Conservation (phyloP, 2,329 filamentous ascomycete species). For the Shiraia sp. region DNA sequence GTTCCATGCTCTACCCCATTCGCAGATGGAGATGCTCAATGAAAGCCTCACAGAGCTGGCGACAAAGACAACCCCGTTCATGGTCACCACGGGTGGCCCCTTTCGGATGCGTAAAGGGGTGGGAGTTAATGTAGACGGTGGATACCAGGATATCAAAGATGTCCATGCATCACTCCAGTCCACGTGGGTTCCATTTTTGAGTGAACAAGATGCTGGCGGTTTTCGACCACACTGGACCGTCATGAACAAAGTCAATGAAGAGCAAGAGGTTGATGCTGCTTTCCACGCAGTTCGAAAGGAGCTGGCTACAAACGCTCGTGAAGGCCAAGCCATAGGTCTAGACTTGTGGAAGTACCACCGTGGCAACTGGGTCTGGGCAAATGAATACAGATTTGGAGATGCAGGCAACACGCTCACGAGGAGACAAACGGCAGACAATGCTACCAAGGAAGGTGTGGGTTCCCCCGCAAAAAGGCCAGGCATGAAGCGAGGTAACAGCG, state of each 20-base stretch:
- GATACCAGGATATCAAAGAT: slow-evolving; percentile 36
- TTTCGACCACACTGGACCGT: slow-evolving; percentile 51
- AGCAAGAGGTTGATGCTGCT: slow-evolving; percentile 41
- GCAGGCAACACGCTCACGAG: background rate
- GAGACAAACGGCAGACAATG: background rate
- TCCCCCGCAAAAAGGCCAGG: slow-evolving; percentile 12
- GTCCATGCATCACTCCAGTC: slow-evolving; percentile 42
- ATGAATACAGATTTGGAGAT: slow-evolving; percentile 42
- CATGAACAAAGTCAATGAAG: slow-evolving; percentile 53
- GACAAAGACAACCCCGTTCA: slow-evolving; percentile 39
- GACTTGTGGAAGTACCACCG: slow-evolving; percentile 49
- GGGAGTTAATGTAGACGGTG: slow-evolving; percentile 41
- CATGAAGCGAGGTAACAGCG: slow-evolving; percentile 19
- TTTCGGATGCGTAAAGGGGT: slow-evolving; percentile 50
- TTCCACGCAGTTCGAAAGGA: slow-evolving; percentile 40
- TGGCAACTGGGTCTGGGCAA: slow-evolving; percentile 47
- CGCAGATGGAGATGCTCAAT: slow-evolving; percentile 42
- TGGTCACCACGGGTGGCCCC: slow-evolving; percentile 42
- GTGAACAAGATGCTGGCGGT: slow-evolving; percentile 48
- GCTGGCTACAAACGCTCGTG: slow-evolving; percentile 35
- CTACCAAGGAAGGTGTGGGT: slow-evolving; percentile 3
- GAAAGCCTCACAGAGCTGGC: slow-evolving; percentile 36
- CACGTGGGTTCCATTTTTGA: slow-evolving; percentile 46
- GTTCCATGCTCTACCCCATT: slow-evolving; percentile 51
- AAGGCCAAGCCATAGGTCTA: slow-evolving; percentile 44